phyloP scores from a whole-genome alignment of 2,329 filamentous ascomycete species.

The Epichloe coenophiala region DNA sequence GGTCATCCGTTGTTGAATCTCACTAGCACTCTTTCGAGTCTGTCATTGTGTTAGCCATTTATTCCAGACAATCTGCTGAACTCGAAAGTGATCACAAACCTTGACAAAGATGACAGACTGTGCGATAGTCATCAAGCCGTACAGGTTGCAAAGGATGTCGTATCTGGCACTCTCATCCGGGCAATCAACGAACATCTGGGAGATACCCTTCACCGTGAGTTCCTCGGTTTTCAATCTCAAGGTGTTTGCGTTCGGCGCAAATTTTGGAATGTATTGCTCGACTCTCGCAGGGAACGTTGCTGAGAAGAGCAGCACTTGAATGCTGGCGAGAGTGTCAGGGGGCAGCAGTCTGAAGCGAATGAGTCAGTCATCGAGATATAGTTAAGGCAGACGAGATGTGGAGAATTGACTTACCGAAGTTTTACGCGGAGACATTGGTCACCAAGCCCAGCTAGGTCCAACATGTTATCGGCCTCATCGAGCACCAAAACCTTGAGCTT shows the following conservation, averaged over 20 bases:
- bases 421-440: constrained; percentile 92
- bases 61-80: not conserved
- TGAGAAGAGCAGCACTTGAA: constrained; percentile 92
- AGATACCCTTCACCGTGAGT: constrained; percentile 91
- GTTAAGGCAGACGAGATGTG: not conserved
- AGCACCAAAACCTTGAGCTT: constrained; percentile 73
- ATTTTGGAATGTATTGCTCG: constrained; percentile 67
- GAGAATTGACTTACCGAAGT: constrained; percentile 33
- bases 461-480: constrained; percentile 98
- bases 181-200: constrained; percentile 95
- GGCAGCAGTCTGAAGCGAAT: constrained; percentile 32
- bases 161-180: constrained; percentile 73
- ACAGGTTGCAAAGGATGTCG: constrained; percentile 76
- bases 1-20: constrained; percentile 77
- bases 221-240: constrained; percentile 83
- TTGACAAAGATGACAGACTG: constrained; percentile 97
- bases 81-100: constrained; percentile 31
- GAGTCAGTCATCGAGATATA: constrained; percentile 1
- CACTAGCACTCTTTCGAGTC: constrained; percentile 73
- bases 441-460: constrained; percentile 87
- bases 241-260: constrained; percentile 74
- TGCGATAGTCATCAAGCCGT: constrained; percentile 89
- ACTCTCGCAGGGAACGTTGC: constrained; percentile 85
- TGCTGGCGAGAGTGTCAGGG: constrained; percentile 39
- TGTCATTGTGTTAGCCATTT: constrained; percentile 21